Base-by-base conservation (phyloP, 768 basidiomycete species). In the Mycena filopes region DNA sequence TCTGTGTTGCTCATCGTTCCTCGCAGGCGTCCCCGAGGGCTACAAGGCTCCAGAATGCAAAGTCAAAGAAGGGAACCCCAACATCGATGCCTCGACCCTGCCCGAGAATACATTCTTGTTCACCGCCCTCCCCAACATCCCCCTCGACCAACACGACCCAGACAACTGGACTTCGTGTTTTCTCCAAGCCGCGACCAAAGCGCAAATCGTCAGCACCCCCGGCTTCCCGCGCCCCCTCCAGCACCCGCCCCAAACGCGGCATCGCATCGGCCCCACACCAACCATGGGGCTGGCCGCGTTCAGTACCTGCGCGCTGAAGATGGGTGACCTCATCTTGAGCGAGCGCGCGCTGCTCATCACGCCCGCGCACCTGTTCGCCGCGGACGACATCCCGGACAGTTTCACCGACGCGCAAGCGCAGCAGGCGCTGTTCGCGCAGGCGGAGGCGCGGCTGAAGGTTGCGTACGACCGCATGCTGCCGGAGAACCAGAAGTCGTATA, bases 331-430 rank as follows among this genome's bases (percentile, higher is more conserved):
- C 18, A 76, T 82, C 48, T 62, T 80, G 28, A 70, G 71, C 26
- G 80, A 82, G 45, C 77, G 80, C 4, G 77, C 79, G 0, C 66
- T 81, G 33, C 64, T 83, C 11, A 64, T 82, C 13, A 41, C 56
- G 74, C 8, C 58, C 42, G 28, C 54, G 51, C 13, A 67, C 55
- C 21, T 38, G 20, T 13, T 13, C 47, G 38, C 11, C 12, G 28
- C 4, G 25, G 1, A 8, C 43, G 7, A 13, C 28, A n/a, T 28
- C 11, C 21, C 47, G 7, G 6, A 16, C 9, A 2, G 25, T 16
- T 48, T 55, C 28, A 48, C 21, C 26, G 29, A 3, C n/a, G 46
- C 42, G 48, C 51, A 58, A 50, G 9, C 12, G 8, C 4, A 13
- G 0, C 55, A 60, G 12, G 4, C 3, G 8, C 18, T 21, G 15